Evolutionary conservation across 129 eudicot genomes (phyloP), one percentile per base, ranked within the genome.

Genomic region (Flaveria ramosissima): DNA sequence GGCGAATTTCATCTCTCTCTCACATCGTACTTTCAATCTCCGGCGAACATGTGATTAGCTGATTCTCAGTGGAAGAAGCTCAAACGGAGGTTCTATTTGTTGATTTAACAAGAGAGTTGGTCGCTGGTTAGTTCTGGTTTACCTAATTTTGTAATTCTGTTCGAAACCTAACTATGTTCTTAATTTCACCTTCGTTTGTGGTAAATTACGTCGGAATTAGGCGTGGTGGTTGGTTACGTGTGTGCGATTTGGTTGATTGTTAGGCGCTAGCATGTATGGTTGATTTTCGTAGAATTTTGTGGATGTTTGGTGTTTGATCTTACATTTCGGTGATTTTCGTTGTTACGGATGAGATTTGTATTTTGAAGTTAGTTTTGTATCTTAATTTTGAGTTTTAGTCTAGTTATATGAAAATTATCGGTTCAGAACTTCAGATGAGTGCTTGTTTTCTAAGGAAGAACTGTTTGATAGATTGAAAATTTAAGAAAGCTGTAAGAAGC

Each of bases 111-210:
- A 66, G 45, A 11, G 13, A 53, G 59, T 12, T 27, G 68, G 57
- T 79, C 77, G 73, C 73, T 79, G 72, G 78, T 72, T 64, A 79
- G 77, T 78, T 71, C 52, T 61, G 57, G 67, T 72, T 79, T 63
- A 79, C 83, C 83, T 79, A 79, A 79, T 79, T 79, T 79, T 64
- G n/a, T 41, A 48, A 36, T 50, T 75, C 47, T 48, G 5, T 36
- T 63, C 79, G 23, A 41, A 63, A 63, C 73, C 73, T 17, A 61
- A 52, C 53, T 78, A 32, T 20, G 47, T 47, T 17, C n/a, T 9
- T 70, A 39, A 61, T 43, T n/a, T 57, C 59, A 32, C 39, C 68
- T 46, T 48, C 39, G 69, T 59, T 46, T 71, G 43, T 19, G 19
- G 30, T 1, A 23, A 57, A 50, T 48, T 78, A 59, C 42, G 72